Base-by-base conservation (phyloP, 2,329 filamentous ascomycete species). In the Lachnellula hyalina region DNA sequence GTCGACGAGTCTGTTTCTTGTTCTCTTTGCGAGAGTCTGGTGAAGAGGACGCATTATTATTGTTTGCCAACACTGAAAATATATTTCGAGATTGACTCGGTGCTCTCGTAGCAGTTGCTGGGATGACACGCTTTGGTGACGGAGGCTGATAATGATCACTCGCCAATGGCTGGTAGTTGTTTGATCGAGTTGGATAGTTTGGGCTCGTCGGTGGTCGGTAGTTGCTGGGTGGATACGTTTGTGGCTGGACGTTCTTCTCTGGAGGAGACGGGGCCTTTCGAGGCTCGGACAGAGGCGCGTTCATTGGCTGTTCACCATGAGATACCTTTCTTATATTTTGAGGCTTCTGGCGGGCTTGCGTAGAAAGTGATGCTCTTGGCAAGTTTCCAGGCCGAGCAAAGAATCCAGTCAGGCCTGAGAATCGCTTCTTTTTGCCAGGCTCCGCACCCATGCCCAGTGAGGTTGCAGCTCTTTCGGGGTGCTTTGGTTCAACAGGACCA, bases 351-450 rank as follows among this genome's bases (percentile, higher is more conserved):
- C 12, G 4, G 19, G 46, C 12, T 14, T 17, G 44, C 14, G 35
- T n/a, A 36, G 46, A 40, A 23, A 51, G 52, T 6, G 54, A 44
- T 40, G 23, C 38, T 49, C 48, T 54, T 21, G 54, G 12, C 6
- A 47, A 35, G 36, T 52, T 62, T 2, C 44, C 47, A 15, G 63
- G 52, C 47, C 61, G 62, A 14, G 55, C 50, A 55, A 67, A 67
- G 23, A 68, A 57, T 12, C 59, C 59, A 21, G 60, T 61, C 17
- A 67, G 51, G 4, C 55, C 72, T 0, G 77, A 78, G 55, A 80
- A 75, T 11, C 77, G 70, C 58, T 76, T 78, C 67, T 76, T 79
- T 61, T 67, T 68, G 19, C 56, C 55, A 42, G 52, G 21, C 15
- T 61, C 58, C 14, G 63, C 59, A 45, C 48, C 7, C 42, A 57